phyloP scores from a whole-genome alignment of 192 early-diverging fungal genomes.

The Coemansia biformis region DNA sequence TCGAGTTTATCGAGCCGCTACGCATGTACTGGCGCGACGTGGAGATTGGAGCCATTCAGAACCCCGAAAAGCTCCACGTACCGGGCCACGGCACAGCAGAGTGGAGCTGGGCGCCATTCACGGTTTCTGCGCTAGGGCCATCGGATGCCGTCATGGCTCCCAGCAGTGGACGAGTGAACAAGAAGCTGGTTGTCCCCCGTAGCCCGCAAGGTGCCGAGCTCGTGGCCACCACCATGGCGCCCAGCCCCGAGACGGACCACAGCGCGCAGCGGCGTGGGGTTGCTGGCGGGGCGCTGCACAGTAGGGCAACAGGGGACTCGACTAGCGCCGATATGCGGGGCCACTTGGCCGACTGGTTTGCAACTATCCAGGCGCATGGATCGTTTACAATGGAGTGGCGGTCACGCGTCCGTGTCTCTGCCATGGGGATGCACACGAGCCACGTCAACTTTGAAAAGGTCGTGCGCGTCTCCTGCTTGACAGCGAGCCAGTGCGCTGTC shows the following conservation, averaged over 20 bases:
- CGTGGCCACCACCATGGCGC: too few relatives aligned
- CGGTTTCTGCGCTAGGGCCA: slow-evolving; percentile 14
- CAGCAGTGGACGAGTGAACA: background rate
- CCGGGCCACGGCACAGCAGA: slow-evolving; percentile 25
- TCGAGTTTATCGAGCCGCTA: slow-evolving; percentile 44
- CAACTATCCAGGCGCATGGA: slow-evolving; percentile 20
- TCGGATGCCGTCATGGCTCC: slow-evolving; percentile 1
- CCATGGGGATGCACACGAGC: slow-evolving; percentile 33
- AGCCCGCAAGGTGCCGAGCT: background rate
- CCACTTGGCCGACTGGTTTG: slow-evolving; percentile 34
- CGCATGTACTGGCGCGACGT: slow-evolving; percentile 34
- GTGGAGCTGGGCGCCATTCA: slow-evolving; percentile 36
- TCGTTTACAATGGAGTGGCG: slow-evolving; percentile 43
- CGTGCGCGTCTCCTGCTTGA: slow-evolving; percentile 27
- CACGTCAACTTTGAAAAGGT: slow-evolving; percentile 41
- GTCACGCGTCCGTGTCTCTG: slow-evolving; percentile 30
- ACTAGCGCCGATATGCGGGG: too few relatives aligned
- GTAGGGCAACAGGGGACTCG: too few relatives aligned
- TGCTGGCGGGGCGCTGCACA: too few relatives aligned
- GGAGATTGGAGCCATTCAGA: slow-evolving; percentile 20
- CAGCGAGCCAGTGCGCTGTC: background rate
- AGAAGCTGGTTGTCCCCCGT: slow-evolving; percentile 6
- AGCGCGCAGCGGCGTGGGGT: too few relatives aligned
- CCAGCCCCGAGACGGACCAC: too few relatives aligned
- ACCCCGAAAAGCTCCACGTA: slow-evolving; percentile 20